Evolutionary conservation across 2,329 filamentous ascomycete species (phyloP).

Genomic region (Stemphylium lycopersici): DNA sequence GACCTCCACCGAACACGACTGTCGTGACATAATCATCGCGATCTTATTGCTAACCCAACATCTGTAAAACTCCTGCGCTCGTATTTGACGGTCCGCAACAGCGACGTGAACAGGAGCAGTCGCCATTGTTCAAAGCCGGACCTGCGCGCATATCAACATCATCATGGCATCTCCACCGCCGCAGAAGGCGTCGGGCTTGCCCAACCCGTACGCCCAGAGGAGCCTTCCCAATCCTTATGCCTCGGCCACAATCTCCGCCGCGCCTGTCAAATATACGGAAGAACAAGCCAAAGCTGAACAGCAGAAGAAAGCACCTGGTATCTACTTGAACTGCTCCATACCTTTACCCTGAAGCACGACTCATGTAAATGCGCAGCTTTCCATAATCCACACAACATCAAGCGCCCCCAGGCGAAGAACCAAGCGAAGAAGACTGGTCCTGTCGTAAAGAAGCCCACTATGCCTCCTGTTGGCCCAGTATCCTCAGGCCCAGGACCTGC

Average conservation of each 20-base stretch:
- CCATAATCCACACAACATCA: constrained; percentile 43
- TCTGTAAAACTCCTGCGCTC: neutral
- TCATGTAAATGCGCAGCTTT: constrained; percentile 40
- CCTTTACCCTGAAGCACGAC: constrained; percentile 30
- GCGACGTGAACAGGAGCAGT: constrained; percentile 2
- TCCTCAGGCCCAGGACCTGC: constrained; percentile 23
- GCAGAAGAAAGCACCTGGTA: constrained; percentile 44
- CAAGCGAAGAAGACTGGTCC: constrained; percentile 34
- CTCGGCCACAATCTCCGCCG: constrained; percentile 33
- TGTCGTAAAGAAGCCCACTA: constrained; percentile 31
- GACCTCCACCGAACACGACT: neutral
- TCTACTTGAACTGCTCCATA: constrained; percentile 31
- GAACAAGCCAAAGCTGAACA: constrained; percentile 42
- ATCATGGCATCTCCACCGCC: constrained; percentile 33
- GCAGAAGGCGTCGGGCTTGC: constrained; percentile 33
- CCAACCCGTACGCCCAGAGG: constrained; percentile 35
- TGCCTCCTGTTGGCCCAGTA: constrained; percentile 26
- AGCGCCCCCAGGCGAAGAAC: constrained; percentile 42
- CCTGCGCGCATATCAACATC: constrained; percentile 15
- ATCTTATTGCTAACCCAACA: neutral
- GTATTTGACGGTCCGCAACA: neutral
- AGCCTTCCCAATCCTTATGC: constrained; percentile 39
- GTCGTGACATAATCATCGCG: neutral
- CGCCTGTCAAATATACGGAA: constrained; percentile 36
- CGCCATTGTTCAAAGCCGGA: constrained; percentile 8